These are phyloP conservation scores for Candida nemodendra DNA, from an alignment of 805 yeast species.

Conservation along the genomic window DNA sequence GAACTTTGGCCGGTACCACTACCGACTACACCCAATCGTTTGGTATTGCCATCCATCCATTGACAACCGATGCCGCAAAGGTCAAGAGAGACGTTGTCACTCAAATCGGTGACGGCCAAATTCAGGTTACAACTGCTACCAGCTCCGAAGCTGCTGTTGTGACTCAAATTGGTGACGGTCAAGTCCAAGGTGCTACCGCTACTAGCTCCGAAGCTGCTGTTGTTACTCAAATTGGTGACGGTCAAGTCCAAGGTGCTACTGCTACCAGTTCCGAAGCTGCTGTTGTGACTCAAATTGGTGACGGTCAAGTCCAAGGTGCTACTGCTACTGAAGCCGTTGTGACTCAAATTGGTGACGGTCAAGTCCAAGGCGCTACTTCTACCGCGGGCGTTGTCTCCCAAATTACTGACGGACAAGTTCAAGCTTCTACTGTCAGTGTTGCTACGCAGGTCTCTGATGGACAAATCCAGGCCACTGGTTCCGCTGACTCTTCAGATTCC, in stretches of 20 bases:
- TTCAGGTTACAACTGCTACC: conserved; percentile 38
- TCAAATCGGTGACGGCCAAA: conserved; percentile 44
- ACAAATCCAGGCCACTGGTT: conserved; percentile 39
- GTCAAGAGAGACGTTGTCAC: conserved; percentile 35
- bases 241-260: conserved; percentile 45
- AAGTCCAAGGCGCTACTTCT: conserved; percentile 38
- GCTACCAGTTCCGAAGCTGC: conserved; percentile 27
- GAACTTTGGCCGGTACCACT: conserved; percentile 50
- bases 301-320: conserved; percentile 45
- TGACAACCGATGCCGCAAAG: conserved; percentile 34
- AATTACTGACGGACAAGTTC: conserved; percentile 46
- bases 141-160: conserved; percentile 26
- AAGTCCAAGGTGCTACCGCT: conserved; percentile 25
- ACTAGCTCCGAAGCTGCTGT: conserved; percentile 12
- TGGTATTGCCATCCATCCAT: conserved; percentile 67
- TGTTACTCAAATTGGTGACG: conserved; percentile 43
- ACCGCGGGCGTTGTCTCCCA: conserved; percentile 39
- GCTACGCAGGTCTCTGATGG: conserved; percentile 45
- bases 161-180: conserved; percentile 29
- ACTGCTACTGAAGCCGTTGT: conserved; percentile 35
- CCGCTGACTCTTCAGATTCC: conserved; percentile 16
- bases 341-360: conserved; percentile 36
- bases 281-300: conserved; percentile 40
- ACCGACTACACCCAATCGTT: conserved; percentile 56
- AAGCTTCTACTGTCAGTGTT: conserved; percentile 37